Base-by-base conservation (phyloP, 495 filamentous ascomycete species). In the Physcia stellaris region DNA sequence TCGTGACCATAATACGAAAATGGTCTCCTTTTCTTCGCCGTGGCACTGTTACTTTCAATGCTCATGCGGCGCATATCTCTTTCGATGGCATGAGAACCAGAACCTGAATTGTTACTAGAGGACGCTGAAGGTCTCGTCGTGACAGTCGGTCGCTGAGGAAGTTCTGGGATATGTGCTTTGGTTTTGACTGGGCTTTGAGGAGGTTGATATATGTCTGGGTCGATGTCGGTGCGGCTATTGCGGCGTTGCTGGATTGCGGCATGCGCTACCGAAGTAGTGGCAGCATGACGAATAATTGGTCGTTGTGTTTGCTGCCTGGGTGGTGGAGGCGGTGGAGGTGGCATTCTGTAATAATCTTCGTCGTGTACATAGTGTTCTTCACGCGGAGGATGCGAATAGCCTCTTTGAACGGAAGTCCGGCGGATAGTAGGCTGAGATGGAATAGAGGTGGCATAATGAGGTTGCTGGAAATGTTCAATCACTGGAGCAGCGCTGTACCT, bases 341-440 rank as follows among this genome's bases (percentile, higher is more conserved):
- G 63, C 60, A 68, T 67, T 24, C 47, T 53, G 34, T 61, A 59
- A 33, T 52, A 62, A 28, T 68, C 63, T 34, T 70, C 66, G n/a
- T 60, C 58, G 4, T 41, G 48, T 6, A 55, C 53, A 29, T 51
- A 49, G 7, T 39, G 26, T 33, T 42, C 39, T 16, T 45, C 19
- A 39, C 42, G 26, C 35, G 48, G 26, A 30, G 35, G 37, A 29
- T 42, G 45, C 27, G 45, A 35, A 9, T 40, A 46, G 33, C 35
- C 34, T 22, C 34, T 10, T 23, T 37, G 20, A n/a, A 23, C 23
- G 20, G 26, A 37, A 3, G 34, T 37, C 18, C 34, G 34, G 34
- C 26, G 34, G 9, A 37, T 5, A 6, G 15, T 15, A 10, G 46
- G 42, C 33, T 38, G 49, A 3, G 24, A 24, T 21, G 22, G 26